A percentile compares a stretch with the other conserved stretches of the same genome.
Conservation (phyloP, 768 basidiomycete genomes). For the Leucocoprinus sp. region DNA sequence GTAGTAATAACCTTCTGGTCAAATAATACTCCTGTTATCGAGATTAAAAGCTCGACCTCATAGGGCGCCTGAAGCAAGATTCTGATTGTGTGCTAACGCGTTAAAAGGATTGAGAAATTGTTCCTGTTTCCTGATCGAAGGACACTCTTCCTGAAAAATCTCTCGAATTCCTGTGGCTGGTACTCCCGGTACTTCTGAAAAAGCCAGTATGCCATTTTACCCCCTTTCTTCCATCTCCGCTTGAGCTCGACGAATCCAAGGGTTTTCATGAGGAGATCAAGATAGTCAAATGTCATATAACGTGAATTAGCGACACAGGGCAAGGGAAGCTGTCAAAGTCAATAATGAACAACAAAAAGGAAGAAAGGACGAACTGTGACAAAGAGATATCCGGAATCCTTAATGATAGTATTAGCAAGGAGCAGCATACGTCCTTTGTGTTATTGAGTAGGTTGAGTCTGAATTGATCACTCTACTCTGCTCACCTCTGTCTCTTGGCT, state of each 20-base stretch:
- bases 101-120: conserved; percentile 58
- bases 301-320: conserved; percentile 85
- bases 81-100: conserved; percentile 1
- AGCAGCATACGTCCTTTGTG: conserved; percentile 61
- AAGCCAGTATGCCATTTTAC: conserved; percentile 87
- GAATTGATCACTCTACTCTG: not conserved
- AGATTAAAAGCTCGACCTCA: too few relatives aligned
- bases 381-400: conserved; percentile 52
- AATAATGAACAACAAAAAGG: not conserved
- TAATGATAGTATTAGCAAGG: conserved; percentile 50
- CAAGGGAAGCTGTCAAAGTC: conserved; percentile 55
- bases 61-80: too few relatives aligned
- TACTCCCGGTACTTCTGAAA: conserved; percentile 38
- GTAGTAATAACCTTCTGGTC: too few relatives aligned
- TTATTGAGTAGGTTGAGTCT: not conserved
- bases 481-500: conserved; percentile 65
- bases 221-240: conserved; percentile 53
- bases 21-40: too few relatives aligned
- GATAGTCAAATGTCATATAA: conserved; percentile 57
- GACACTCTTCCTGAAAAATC: conserved; percentile 38
- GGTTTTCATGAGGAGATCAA: conserved; percentile 46
- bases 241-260: conserved; percentile 59
- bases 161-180: not conserved
- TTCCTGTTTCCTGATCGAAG: conserved; percentile 61
- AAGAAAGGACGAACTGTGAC: conserved; percentile 44